These are phyloP conservation scores for Scedosporium minutisporum DNA, from an alignment of 2,329 filamentous ascomycete genomes.

Conservation along the genomic window DNA sequence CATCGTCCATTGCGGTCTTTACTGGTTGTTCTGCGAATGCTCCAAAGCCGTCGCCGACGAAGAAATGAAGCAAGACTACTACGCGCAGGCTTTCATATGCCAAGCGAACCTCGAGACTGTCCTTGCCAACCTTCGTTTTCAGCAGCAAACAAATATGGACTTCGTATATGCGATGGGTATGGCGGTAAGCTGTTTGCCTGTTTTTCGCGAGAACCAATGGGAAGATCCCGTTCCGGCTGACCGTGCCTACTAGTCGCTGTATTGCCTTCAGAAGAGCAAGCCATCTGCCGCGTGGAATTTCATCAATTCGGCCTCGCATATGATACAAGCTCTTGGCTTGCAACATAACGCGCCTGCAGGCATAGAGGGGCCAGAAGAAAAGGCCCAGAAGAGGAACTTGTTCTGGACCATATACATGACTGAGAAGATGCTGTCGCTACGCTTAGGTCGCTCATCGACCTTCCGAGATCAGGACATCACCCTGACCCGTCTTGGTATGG, in stretches of 20 bases:
- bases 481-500: conserved; percentile 22
- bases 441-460: conserved; percentile 41
- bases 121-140: conserved; percentile 19
- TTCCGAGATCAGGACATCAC: conserved; percentile 47
- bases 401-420: conserved; percentile 51
- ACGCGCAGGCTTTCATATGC: conserved; percentile 14
- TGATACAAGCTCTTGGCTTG: conserved; percentile 21
- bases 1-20: conserved; percentile 22
- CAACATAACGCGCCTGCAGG: conserved; percentile 14
- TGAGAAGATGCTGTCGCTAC: conserved; percentile 46
- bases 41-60: conserved; percentile 5
- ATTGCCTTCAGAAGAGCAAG: conserved; percentile 21
- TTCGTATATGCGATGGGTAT: conserved; percentile 14
- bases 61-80: conserved; percentile 9
- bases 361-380: conserved; percentile 7
- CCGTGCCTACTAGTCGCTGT: conserved; percentile 14
- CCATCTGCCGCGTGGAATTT: conserved; percentile 21
- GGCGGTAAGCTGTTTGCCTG: conserved; percentile 10
- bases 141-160: conserved; percentile 19
- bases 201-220: not conserved
- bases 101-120: conserved; percentile 21
- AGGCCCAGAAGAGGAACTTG: conserved; percentile 17
- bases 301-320: conserved; percentile 18
- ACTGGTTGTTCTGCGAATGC: conserved; percentile 20
- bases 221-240: not conserved